Evolutionary conservation across 371 early-diverging fungal genomes (phyloP), one percentile per base, ranked within the genome.

Genomic region (Gilbertella persicaria): DNA sequence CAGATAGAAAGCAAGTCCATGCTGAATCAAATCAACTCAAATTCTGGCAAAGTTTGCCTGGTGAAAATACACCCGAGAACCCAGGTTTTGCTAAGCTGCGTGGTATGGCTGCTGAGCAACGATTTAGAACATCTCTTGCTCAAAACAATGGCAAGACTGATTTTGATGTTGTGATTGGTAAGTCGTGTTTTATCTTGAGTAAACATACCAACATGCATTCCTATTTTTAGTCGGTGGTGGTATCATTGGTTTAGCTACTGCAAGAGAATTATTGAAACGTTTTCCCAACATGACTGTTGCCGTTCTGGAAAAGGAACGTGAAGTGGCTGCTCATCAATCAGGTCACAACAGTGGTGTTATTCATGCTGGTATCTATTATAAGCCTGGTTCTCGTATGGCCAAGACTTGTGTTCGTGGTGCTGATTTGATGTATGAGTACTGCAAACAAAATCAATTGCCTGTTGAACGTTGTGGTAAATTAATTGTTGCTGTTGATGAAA

Each of bases 321-420:
- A 77, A 46, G 78, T 77, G 3, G 73, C 78, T 48, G 69, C 71
- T 37, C 78, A 77, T 58, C 78, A 77, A 45, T 69, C 78, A 3
- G 78, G 78, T 21, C 78, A 77, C 39, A 77, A 77, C 50, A 69
- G 69, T 36, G 78, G 78, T 53, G 76, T 75, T 19, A 76, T 72
- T 26, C 76, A 76, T 51, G 70, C 73, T 30, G 76, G 76, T 48
- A 59, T 76, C 24, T 73, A 73, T 42, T 73, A 73, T 45, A 61
- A 53, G 12, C 73, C 77, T 40, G 77, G 77, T n/a, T 68, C 77
- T 6, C 60, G 64, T 19, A 76, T 76, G 77, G 77, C 77, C 0
- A 55, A 69, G 24, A 73, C 77, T 0, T 73, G 77, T 47, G 77
- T 76, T 0, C 68, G 64, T 38, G 77, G 77, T 37, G 70, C 67